A percentile compares a stretch with the other conserved stretches of the same genome.
These are phyloP conservation scores for Amylostereum areolatum DNA, from an alignment of 1,284 basidiomycete genomes.

Conservation along the genomic window DNA sequence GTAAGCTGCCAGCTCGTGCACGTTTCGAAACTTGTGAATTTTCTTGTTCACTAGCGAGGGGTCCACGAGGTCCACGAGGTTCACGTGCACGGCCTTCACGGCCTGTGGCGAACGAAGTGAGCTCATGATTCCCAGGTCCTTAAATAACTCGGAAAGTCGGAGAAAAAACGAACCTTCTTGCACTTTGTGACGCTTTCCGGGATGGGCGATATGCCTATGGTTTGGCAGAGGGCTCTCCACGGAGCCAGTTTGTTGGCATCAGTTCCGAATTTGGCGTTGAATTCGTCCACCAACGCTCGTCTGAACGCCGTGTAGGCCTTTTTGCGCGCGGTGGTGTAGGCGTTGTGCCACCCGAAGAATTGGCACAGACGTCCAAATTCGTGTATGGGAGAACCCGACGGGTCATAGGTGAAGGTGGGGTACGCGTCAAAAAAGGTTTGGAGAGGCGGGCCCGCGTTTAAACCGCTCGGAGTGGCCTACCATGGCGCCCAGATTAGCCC, in stretches of 20 bases:
- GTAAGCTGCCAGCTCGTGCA: constrained; percentile 10
- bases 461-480: too few relatives aligned
- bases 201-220: constrained; percentile 13
- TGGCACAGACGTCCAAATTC: constrained; percentile 20
- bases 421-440: constrained; percentile 18
- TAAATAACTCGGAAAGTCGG: constrained; percentile 3
- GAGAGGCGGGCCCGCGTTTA: too few relatives aligned
- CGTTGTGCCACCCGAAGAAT: constrained; percentile 8
- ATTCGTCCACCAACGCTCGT: constrained; percentile 24
- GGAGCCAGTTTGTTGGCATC: constrained; percentile 20
- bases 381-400: constrained; percentile 11
- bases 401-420: constrained; percentile 16
- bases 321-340: neutral
- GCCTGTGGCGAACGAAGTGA: too few relatives aligned
- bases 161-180: constrained; percentile 15
- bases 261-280: constrained; percentile 25
- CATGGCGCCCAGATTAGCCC: too few relatives aligned
- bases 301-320: constrained; percentile 12
- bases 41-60: too few relatives aligned
- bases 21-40: constrained; percentile 9
- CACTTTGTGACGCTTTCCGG: constrained; percentile 20
- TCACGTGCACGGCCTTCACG: constrained; percentile 14
- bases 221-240: constrained; percentile 25
- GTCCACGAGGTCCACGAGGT: constrained; percentile 17
- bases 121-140: too few relatives aligned